Base-by-base conservation (phyloP, 1,284 basidiomycete species). In the Papiliotrema laurentii region DNA sequence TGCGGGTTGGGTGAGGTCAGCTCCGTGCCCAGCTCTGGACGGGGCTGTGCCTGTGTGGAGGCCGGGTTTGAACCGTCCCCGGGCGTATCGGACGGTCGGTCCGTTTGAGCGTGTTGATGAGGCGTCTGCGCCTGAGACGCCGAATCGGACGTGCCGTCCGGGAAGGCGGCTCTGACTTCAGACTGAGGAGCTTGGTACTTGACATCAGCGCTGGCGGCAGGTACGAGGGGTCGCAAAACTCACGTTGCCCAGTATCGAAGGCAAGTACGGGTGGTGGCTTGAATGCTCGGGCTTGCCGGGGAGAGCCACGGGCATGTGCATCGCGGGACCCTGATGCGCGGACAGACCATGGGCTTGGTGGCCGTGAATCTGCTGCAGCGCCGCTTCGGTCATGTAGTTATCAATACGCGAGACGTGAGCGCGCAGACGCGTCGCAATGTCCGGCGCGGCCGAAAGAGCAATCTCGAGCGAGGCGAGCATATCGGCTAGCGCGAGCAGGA, bases 401-500 rank as follows among this genome's bases (percentile, higher is more conserved):
- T 73, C 71, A 47, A 72, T 72, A 27, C 69, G 53, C 19, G 58
- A 56, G 26, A 73, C 65, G 46, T 73, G 71, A 19, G 63, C 60
- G 14, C 60, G 47, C 6, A 73, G 51, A 36, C 60, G 59, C 9
- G 57, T 58, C 24, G 66, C 64, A 28, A 69, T 69, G 16, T 64
- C 66, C 4, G 58, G 58, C 2, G 57, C 55, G 14, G 44, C 42
- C 9, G 66, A 55, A 2, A 64, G 39, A 13, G 50, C 50, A 9
- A 55, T 51, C 44, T 73, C 71, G 9, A 73, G 58, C 4, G 55
- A 53, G 4, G 59, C 45, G 2, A 72, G 56, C 14, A 71, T 56
- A 47, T 72, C 64, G 1, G 67, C 68, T 53, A 72, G 58, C 21
- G 61, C 58, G 25, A 70, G 56, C 2, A 73, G 51, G 7, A 71